These are phyloP conservation scores for Globisporangium apiculatum DNA, from an alignment of 352 stramenopile genomes.

Conservation along the genomic window DNA sequence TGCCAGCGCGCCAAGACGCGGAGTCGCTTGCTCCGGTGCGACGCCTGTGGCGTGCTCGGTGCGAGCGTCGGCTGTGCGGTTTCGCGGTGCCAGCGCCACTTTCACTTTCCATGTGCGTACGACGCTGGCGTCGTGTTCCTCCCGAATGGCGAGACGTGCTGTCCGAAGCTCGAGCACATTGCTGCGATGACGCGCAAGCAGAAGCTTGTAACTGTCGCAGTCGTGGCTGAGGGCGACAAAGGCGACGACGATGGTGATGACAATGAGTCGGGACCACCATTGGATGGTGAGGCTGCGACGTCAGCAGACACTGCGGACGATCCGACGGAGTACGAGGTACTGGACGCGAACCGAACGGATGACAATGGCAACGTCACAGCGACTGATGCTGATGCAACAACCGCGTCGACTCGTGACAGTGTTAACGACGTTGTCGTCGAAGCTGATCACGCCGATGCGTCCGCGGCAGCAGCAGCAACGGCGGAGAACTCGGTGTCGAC, in stretches of 20 bases:
- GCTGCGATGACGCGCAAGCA: constrained; percentile 34
- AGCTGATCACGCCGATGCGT: no score
- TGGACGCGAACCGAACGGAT: no score
- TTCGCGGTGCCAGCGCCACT: constrained; percentile 85
- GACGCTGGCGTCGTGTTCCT: constrained; percentile 68
- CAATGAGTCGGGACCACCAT: no score
- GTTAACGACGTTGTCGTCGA: no score
- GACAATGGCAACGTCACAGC: no score
- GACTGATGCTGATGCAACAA: no score
- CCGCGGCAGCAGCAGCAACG: no score
- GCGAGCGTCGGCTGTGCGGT: constrained; percentile 90
- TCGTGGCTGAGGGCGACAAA: not conserved
- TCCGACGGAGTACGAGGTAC: no score
- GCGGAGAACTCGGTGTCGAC: no score
- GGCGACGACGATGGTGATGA: not conserved
- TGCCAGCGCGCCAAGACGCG: constrained; percentile 87
- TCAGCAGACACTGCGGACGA: no score
- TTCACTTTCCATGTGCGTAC: constrained; percentile 91
- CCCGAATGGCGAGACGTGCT: constrained; percentile 63
- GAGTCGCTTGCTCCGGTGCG: constrained; percentile 86
- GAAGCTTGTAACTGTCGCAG: not conserved
- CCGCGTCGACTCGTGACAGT: no score
- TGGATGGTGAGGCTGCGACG: no score
- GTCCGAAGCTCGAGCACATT: constrained; percentile 41
- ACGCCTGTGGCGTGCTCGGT: constrained; percentile 84